Conservation (phyloP, 1,284 basidiomycete genomes). For the Papiliotrema nemorosa region DNA sequence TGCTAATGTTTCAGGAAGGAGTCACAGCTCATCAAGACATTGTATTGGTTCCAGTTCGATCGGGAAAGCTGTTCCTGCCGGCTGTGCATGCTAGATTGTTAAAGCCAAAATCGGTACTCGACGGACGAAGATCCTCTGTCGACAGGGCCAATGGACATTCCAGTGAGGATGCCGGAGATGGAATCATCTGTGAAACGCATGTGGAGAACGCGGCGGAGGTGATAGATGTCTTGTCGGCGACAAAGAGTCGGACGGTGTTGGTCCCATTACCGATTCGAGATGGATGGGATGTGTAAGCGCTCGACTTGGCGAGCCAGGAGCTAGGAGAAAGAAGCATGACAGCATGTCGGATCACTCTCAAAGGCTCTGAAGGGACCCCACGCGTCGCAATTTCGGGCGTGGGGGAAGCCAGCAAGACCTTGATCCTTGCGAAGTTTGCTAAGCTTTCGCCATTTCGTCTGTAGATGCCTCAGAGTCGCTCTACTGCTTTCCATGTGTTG, state of each 20-base stretch:
- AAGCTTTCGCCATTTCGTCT: too few relatives aligned
- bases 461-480: too few relatives aligned
- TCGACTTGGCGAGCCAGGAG: background rate
- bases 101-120: background rate
- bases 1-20: background rate
- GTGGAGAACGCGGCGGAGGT: slow-evolving; percentile 43
- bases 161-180: slow-evolving; percentile 2
- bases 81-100: slow-evolving; percentile 27
- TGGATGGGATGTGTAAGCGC: slow-evolving; percentile 1
- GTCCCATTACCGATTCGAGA: slow-evolving; percentile 19
- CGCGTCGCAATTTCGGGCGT: too few relatives aligned
- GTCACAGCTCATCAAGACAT: slow-evolving; percentile 13
- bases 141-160: background rate
- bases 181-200: slow-evolving; percentile 42
- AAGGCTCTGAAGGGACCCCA: too few relatives aligned
- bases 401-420: too few relatives aligned
- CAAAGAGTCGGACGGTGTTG: slow-evolving; percentile 32
- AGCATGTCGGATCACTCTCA: too few relatives aligned
- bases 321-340: background rate
- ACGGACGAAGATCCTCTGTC: background rate
- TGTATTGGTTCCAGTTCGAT: slow-evolving; percentile 38
- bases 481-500: too few relatives aligned
- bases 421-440: too few relatives aligned
- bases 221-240: slow-evolving; percentile 40
- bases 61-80: slow-evolving; percentile 37